Conservation (phyloP, 331 rosid species). For the Rhamnella rubrinervis region DNA sequence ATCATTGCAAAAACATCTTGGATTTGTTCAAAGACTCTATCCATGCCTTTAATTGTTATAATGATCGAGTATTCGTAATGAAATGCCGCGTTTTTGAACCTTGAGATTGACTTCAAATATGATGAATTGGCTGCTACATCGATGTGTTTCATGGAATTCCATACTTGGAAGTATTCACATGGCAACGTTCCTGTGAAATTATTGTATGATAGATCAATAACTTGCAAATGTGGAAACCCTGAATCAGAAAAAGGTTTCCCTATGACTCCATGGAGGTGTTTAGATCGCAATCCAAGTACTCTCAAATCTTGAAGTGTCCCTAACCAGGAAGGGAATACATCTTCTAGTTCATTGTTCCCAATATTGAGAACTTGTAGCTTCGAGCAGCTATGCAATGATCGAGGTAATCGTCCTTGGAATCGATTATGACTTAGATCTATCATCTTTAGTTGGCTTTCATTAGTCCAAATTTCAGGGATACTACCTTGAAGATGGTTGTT, state of each 20-base stretch:
- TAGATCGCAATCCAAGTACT: not conserved
- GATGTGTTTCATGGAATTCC: not conserved
- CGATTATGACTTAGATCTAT: not conserved
- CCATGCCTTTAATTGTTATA: too few relatives aligned
- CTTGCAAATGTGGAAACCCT: not conserved
- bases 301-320: too few relatives aligned
- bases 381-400: not conserved
- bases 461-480: not conserved
- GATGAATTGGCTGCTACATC: too few relatives aligned
- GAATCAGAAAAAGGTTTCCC: not conserved
- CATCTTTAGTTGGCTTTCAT: not conserved
- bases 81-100: too few relatives aligned
- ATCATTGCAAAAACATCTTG: too few relatives aligned
- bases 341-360: too few relatives aligned
- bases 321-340: too few relatives aligned
- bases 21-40: too few relatives aligned
- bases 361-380: too few relatives aligned
- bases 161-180: not conserved
- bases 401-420: not conserved
- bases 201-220: constrained; percentile 1
- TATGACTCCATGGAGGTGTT: not conserved
- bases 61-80: too few relatives aligned
- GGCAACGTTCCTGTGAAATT: not conserved
- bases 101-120: too few relatives aligned
- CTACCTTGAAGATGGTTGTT: not conserved